Evolutionary conservation across 257 asterid genomes (phyloP), one percentile per base, ranked within the genome.

Genomic region (Solanum sejunctum): DNA sequence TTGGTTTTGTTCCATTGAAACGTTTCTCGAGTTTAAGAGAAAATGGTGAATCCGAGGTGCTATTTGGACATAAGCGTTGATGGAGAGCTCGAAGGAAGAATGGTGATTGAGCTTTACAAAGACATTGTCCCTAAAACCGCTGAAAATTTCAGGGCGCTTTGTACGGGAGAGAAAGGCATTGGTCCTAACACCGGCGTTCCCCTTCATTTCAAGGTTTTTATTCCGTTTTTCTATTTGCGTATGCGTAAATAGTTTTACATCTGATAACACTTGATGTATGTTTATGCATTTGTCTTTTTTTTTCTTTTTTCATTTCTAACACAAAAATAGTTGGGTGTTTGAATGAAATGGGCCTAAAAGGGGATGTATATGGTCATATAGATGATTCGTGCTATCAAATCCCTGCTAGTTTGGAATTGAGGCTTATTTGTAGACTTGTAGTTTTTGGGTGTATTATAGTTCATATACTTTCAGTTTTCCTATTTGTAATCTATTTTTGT

Each of bases 131-230:
- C 91, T 10, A 89, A 83, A 79, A 89, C 91, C 55, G 90, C 88
- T 39, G 93, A 90, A 81, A 90, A 90, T 72, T 90, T 90, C 83
- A 85, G 91, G 55, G 93, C 91, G 12, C 88, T 89, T 1, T 89
- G 92, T 21, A 90, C 90, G 36, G 93, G 93, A 0, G 90, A 90
- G 69, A 88, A 84, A 66, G 93, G 90, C 85, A 56, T 83, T 41
- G 84, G 86, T 70, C 87, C 90, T 43, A 66, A 75, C 52, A 85
- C 90, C 23, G 91, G 87, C 12, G 87, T 66, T 49, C 88, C 89
- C 12, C 93, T 90, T 47, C 91, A 90, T 83, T 89, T 45, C 69
- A 90, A 89, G 88, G 93, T 89, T n/a, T 5, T 69, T 12, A 8
- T 52, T 66, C 26, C 16, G 32, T 85, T 55, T 67, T 45, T 23